Base-by-base conservation (phyloP, 495 filamentous ascomycete genomes). In the Pseudomonodictys pantanalensis region DNA sequence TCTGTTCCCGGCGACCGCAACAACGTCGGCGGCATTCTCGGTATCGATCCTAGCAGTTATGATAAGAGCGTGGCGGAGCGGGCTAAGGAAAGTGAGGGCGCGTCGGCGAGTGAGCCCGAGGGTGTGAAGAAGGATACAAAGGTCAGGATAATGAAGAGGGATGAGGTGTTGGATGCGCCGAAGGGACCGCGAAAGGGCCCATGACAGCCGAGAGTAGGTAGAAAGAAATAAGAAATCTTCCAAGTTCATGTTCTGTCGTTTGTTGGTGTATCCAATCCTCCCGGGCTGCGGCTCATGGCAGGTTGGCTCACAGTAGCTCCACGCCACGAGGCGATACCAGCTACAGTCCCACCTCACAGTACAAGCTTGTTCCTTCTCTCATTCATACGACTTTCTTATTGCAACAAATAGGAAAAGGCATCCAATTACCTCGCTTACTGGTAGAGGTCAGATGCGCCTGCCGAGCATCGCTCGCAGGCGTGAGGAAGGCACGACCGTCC, bases 1-100 rank as follows among this genome's bases (percentile, higher is more conserved):
- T 91, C 87, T 43, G 92, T 96, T 7, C 89, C 90, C 2, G 95
- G 95, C 1, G 95, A 97, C 68, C 77, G 89, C 29, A 88, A 86
- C 72, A 90, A 90, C 68, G 87, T 95, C 63, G 92, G 92, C 20
- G 95, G 93, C 1, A 96, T 99, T 52, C 75, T 99, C 41, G 93
- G 95, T 8, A 90, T 99, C 60, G 92, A 97, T 72, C 87, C 92
- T 1, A 81, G 83, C 56, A 95, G 88, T 71, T 96, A 88, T 76
- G 93, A 96, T 70, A 59, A 58, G 47, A 62, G 51, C 26, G 29
- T 62, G 47, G 62, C 38, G 25, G 65, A 60, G 69, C 77, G 33
- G 72, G 75, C 49, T 76, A 83, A 20, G 75, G 66, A 70, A 9
- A 68, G 69, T 30, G 76, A 77, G 29, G 71, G 69, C 56, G 78